Base-by-base conservation (phyloP, 768 basidiomycete species). In the Goffeauzyma gilvescens region DNA sequence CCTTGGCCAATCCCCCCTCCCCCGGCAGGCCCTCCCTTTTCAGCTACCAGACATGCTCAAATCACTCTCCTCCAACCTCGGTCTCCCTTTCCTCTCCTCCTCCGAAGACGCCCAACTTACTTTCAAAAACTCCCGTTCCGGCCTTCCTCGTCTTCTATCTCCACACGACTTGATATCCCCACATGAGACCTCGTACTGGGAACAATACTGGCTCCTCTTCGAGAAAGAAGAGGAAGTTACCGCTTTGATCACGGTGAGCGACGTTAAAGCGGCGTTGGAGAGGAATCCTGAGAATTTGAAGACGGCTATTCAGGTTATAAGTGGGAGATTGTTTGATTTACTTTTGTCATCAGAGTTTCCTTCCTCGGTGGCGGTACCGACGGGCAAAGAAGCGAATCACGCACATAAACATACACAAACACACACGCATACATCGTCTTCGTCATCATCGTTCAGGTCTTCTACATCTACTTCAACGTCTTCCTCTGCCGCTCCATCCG, bases 201-300 rank as follows among this genome's bases (percentile, higher is more conserved):
- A 14, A 13, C 54, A 87, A 82, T 93, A 80, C 57, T 76, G 80
- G 50, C 64, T 72, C 34, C 68, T 93, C 14, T 90, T 90, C 59
- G 84, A 89, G 67, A 80, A 82, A 6, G 74, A 82, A 1, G 81
- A 83, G 0, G 85, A 90, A 52, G 84, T 87, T 27, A 87, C 83
- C 65, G 81, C 86, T 13, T 72, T 90, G 38, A 78, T 89, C 52
- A 76, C 81, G 2, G 75, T 81, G 1, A 75, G 83, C 51, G 84
- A 89, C 58, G 73, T 83, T 86, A 67, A 48, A 79, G 67, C 23
- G 21, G 37, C 32, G 12, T 73, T 89, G 54, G 70, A 72, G 32
- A 76, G 77, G 45, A 69, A 82, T 36, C 70, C 13, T 6, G 3
- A 4, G 3, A 23, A 14, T 17, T 15, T n/a, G 5, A 67, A 48